phyloP scores from a whole-genome alignment of 2,329 filamentous ascomycete genomes.

The Diaporthe longicolla region DNA sequence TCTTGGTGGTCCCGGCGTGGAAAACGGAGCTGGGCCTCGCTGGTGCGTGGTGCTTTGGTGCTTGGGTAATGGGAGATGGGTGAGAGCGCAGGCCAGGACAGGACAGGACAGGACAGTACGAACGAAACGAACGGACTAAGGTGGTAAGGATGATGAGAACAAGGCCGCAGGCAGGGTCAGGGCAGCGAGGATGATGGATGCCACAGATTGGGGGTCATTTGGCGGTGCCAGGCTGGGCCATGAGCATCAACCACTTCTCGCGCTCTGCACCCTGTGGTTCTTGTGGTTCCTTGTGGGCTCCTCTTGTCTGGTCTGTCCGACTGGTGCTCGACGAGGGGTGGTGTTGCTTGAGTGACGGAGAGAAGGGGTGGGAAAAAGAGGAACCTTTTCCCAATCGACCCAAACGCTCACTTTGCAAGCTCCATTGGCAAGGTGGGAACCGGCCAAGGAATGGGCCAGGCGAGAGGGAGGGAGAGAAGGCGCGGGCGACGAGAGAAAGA shows the following conservation, averaged over 20 bases:
- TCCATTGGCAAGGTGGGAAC: constrained; percentile 30
- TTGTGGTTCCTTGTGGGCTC: constrained; percentile 28
- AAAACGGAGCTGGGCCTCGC: constrained; percentile 18
- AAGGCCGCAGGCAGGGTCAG: constrained; percentile 40
- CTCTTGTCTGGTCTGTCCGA: constrained; percentile 17
- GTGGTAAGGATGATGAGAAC: constrained; percentile 41
- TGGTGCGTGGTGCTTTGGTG: constrained; percentile 2
- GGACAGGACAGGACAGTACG: constrained; percentile 11
- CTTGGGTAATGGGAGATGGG: constrained; percentile 3
- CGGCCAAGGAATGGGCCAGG: constrained; percentile 32
- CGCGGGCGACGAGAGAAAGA: not conserved
- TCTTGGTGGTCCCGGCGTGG: constrained; percentile 26
- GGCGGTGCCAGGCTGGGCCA: constrained; percentile 35
- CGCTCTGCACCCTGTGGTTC: constrained; percentile 25
- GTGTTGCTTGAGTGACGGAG: not conserved
- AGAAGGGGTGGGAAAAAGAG: constrained; percentile 20
- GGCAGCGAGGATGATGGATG: constrained; percentile 30
- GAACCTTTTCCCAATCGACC: not conserved
- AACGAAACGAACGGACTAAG: constrained; percentile 24
- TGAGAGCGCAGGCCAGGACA: not conserved
- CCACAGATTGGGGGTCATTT: constrained; percentile 35
- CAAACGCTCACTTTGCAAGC: constrained; percentile 29
- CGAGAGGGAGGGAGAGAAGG: constrained; percentile 15
- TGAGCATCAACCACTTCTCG: constrained; percentile 19
- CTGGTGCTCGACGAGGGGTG: constrained; percentile 13